Percentiles rank a stretch among this genome's conserved stretches.
phyloP scores from a whole-genome alignment of 495 filamentous ascomycete species.

The Rostrohypoxylon terebratum region DNA sequence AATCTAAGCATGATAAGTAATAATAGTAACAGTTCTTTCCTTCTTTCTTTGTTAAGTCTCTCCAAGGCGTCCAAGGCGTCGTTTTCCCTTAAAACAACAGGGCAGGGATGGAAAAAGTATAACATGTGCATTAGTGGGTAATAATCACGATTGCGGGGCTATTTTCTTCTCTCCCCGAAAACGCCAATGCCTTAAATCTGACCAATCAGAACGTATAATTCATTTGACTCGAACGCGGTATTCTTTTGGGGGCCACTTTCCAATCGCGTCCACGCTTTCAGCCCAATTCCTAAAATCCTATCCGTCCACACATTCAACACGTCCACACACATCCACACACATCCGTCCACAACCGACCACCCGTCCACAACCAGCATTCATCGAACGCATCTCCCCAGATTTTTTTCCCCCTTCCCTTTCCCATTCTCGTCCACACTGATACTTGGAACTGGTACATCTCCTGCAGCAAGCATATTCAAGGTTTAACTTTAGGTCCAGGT shows the following conservation, averaged over 20 bases:
- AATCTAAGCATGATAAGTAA: too few species aligned
- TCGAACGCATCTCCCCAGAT: constrained; percentile 43
- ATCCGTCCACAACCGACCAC: constrained; percentile 1
- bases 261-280: constrained; percentile 37
- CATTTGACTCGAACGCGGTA: constrained; percentile 40
- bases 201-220: constrained; percentile 24
- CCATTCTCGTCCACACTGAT: constrained; percentile 43
- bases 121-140: constrained; percentile 32
- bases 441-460: constrained; percentile 39
- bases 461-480: constrained; percentile 40
- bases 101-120: constrained; percentile 10
- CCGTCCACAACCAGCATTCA: constrained; percentile 21
- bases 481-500: constrained; percentile 40
- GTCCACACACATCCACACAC: neutral
- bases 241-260: constrained; percentile 42
- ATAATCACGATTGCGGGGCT: constrained; percentile 41
- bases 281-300: constrained; percentile 39
- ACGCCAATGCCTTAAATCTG: constrained; percentile 10
- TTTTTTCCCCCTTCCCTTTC: constrained; percentile 39
- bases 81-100: neutral
- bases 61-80: neutral
- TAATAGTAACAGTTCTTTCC: neutral
- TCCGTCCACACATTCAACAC: constrained; percentile 10
- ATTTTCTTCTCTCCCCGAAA: constrained; percentile 32
- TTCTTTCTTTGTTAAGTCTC: too few species aligned